These are phyloP conservation scores for Umbelopsis ramanniana DNA, from an alignment of 192 early-diverging fungal genomes.

Conservation along the genomic window DNA sequence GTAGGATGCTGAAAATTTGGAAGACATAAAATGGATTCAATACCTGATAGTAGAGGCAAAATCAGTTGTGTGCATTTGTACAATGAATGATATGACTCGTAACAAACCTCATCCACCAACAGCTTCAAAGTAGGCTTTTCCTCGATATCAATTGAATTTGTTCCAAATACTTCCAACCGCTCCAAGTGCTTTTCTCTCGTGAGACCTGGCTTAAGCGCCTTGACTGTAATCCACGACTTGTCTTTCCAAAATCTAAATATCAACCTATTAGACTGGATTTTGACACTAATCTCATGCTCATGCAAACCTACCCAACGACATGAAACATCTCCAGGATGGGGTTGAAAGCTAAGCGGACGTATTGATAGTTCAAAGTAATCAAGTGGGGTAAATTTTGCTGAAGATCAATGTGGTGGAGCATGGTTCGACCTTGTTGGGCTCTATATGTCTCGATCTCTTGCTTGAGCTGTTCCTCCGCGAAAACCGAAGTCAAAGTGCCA, in stretches of 20 bases:
- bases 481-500: conserved; percentile 72
- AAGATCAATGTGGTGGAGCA: conserved; percentile 22
- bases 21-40: conserved; percentile 87
- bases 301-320: conserved; percentile 36
- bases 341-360: conserved; percentile 58
- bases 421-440: conserved; percentile 10
- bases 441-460: conserved; percentile 31
- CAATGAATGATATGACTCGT: background rate
- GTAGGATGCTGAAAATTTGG: conserved; percentile 73
- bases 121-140: conserved; percentile 65
- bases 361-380: conserved; percentile 56
- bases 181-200: conserved; percentile 53
- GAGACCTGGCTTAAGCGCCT: conserved; percentile 56
- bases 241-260: conserved; percentile 54
- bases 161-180: conserved; percentile 70
- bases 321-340: conserved; percentile 52
- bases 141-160: conserved; percentile 74
- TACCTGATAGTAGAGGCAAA: conserved; percentile 36
- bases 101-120: conserved; percentile 64
- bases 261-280: background rate
- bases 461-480: conserved; percentile 55
- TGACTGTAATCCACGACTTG: conserved; percentile 47
- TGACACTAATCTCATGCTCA: background rate
- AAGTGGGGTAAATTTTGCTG: conserved; percentile 46
- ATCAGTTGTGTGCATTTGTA: background rate